phyloP scores from a whole-genome alignment of 305 asterid genomes.

The Rubia tinctorum region DNA sequence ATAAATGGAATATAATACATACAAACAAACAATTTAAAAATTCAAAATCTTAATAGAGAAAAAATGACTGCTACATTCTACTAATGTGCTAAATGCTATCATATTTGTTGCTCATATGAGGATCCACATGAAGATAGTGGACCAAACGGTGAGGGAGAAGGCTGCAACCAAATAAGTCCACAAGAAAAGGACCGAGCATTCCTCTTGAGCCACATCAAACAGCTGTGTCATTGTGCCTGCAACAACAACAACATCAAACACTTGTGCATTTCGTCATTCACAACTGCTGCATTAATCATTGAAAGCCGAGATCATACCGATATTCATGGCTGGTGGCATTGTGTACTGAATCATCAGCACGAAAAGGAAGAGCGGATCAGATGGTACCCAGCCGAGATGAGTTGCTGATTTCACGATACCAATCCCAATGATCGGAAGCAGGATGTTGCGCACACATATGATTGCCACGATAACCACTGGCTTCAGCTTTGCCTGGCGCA shows the following conservation, averaged over 20 bases:
- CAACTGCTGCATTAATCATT: no score
- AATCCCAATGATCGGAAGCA: constrained; percentile 68
- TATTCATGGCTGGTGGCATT: constrained; percentile 88
- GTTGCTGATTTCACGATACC: constrained; percentile 57
- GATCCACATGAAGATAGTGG: constrained; percentile 88
- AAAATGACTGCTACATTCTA: not conserved
- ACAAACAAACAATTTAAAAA: not conserved
- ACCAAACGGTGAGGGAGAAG: constrained; percentile 77
- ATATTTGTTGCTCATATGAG: constrained; percentile 24
- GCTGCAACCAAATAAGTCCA: constrained; percentile 88
- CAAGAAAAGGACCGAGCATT: constrained; percentile 66
- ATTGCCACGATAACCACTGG: constrained; percentile 40
- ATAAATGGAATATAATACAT: not conserved
- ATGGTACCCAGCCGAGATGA: constrained; percentile 62
- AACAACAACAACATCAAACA: not conserved
- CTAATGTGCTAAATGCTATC: not conserved
- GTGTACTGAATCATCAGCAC: constrained; percentile 77
- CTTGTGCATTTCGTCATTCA: no score
- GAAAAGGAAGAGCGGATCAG: constrained; percentile 78
- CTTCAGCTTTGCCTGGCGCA: constrained; percentile 50
- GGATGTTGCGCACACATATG: constrained; percentile 48
- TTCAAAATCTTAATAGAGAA: not conserved
- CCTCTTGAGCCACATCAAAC: constrained; percentile 84
- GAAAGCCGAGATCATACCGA: constrained; percentile 32
- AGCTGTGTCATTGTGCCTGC: constrained; percentile 90